Conservation (phyloP, 2,329 filamentous ascomycete species). For the Aspergillus arachidicola region DNA sequence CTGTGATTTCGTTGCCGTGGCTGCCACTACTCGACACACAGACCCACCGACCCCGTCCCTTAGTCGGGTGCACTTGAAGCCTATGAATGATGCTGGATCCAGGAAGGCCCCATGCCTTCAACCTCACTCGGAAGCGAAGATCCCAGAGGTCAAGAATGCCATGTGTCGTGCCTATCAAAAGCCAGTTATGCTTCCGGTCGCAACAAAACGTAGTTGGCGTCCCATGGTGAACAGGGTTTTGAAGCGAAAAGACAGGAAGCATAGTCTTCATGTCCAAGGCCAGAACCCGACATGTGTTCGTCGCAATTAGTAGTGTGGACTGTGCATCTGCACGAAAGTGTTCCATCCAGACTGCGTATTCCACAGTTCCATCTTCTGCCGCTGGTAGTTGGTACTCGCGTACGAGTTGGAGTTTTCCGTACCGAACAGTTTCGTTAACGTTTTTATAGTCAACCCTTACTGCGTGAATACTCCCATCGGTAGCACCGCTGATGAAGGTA, state of each 20-base stretch:
- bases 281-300: slow-evolving; percentile 79
- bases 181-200: slow-evolving; percentile 83
- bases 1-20: slow-evolving; percentile 79
- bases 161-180: slow-evolving; percentile 87
- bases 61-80: slow-evolving; percentile 75
- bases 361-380: slow-evolving; percentile 49
- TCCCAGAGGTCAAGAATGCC: slow-evolving; percentile 95
- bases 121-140: slow-evolving; percentile 84
- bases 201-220: slow-evolving; percentile 89
- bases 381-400: slow-evolving; percentile 73
- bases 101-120: slow-evolving; percentile 86
- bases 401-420: slow-evolving; percentile 74
- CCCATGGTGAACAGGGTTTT: slow-evolving; percentile 89
- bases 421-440: slow-evolving; percentile 64
- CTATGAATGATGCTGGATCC: slow-evolving; percentile 79
- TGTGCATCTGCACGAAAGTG: slow-evolving; percentile 82
- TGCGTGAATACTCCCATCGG: slow-evolving; percentile 86
- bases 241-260: slow-evolving; percentile 75
- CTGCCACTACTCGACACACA: slow-evolving; percentile 87
- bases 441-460: slow-evolving; percentile 75
- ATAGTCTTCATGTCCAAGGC: slow-evolving; percentile 87
- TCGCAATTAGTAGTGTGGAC: slow-evolving; percentile 84
- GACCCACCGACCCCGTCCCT: slow-evolving; percentile 78
- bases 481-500: slow-evolving; percentile 87
- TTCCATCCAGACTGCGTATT: slow-evolving; percentile 86